Evolutionary conservation across 352 stramenopile genomes (phyloP).

Genomic region (Phytopythium sindhum): DNA sequence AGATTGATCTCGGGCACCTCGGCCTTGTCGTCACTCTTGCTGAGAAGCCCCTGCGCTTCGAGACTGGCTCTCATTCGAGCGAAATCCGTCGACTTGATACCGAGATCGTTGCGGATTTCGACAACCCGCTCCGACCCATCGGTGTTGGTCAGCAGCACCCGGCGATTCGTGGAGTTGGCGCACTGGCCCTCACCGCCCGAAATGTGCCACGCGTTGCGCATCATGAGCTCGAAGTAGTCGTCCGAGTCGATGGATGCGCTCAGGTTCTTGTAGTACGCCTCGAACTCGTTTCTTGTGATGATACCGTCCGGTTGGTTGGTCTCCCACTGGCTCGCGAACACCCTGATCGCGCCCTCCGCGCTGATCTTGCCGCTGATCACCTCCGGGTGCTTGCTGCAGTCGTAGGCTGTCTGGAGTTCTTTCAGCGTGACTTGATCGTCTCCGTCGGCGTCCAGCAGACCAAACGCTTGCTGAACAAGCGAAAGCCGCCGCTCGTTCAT

Average conservation of each 20-base stretch:
- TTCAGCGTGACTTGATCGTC: conserved; percentile 47
- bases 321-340: conserved; percentile 43
- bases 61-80: conserved; percentile 39
- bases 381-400: conserved; percentile 49
- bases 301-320: conserved; percentile 29
- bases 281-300: conserved; percentile 35
- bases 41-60: conserved; percentile 29
- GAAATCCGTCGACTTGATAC: conserved; percentile 24
- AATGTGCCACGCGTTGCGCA: conserved; percentile 85
- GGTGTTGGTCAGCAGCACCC: conserved; percentile 51
- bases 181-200: conserved; percentile 49
- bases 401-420: conserved; percentile 46
- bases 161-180: conserved; percentile 68
- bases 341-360: conserved; percentile 24
- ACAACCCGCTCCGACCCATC: conserved; percentile 50
- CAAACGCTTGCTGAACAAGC: conserved; percentile 71
- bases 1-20: conserved; percentile 5
- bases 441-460: conserved; percentile 52
- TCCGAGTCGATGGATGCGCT: conserved; percentile 87
- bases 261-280: conserved; percentile 90
- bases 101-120: conserved; percentile 45
- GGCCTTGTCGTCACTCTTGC: conserved; percentile 20
- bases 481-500: conserved; percentile 41
- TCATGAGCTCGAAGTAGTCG: conserved; percentile 93
- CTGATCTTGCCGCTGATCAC: conserved; percentile 39